Conservation (phyloP, 2,329 filamentous ascomycete species). For the Passalora sequoiae region DNA sequence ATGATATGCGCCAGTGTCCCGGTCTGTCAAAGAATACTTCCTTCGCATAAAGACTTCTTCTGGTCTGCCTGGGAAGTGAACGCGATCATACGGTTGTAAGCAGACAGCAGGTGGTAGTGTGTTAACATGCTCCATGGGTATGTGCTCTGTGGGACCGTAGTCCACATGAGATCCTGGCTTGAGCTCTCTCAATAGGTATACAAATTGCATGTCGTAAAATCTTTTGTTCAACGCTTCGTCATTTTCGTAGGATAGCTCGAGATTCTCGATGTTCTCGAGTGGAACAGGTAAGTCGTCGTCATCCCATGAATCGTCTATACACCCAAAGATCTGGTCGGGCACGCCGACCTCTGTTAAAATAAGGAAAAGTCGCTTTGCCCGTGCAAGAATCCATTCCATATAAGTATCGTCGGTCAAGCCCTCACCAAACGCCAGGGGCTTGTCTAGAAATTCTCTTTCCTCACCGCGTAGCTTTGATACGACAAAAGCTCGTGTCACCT, state of each 20-base stretch:
- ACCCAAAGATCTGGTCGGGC: constrained; percentile 67
- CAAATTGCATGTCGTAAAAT: constrained; percentile 66
- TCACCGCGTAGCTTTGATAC: constrained; percentile 58
- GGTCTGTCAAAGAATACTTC: constrained; percentile 30
- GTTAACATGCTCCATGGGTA: constrained; percentile 64
- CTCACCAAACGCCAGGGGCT: constrained; percentile 62
- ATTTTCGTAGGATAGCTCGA: constrained; percentile 55
- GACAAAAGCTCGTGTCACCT: constrained; percentile 64
- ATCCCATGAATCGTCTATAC: constrained; percentile 72
- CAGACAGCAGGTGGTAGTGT: constrained; percentile 48
- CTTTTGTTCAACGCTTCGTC: constrained; percentile 61
- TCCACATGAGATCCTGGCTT: constrained; percentile 56
- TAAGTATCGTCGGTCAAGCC: constrained; percentile 68
- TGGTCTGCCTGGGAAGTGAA: constrained; percentile 59
- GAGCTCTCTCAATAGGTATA: constrained; percentile 62
- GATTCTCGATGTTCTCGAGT: constrained; percentile 58
- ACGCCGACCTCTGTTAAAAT: constrained; percentile 65
- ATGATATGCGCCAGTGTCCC: constrained; percentile 23
- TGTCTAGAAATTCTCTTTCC: constrained; percentile 59
- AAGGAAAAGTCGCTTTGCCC: constrained; percentile 65
- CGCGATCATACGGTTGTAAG: constrained; percentile 52
- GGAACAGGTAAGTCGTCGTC: constrained; percentile 68
- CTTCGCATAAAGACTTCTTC: constrained; percentile 45
- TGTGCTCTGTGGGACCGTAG: constrained; percentile 62
- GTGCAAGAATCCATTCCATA: constrained; percentile 69